These are phyloP conservation scores for Leccinum disarticulatum DNA, from an alignment of 768 basidiomycete species.

Conservation along the genomic window DNA sequence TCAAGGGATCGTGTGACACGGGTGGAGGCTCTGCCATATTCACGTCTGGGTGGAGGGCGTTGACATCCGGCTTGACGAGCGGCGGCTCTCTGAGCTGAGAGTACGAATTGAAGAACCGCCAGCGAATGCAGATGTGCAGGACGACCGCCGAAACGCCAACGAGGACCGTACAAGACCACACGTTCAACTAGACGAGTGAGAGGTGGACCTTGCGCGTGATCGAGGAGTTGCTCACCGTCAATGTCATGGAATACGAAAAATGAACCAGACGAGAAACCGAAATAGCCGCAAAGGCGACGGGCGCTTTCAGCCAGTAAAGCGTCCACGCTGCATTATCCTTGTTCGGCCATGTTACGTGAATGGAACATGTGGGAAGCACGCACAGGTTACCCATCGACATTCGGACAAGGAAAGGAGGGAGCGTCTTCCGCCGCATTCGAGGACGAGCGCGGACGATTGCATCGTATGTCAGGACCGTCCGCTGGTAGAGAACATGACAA, in stretches of 20 bases:
- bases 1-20: slow-evolving; percentile 92
- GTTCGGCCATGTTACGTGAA: slow-evolving; percentile 6
- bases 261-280: slow-evolving; percentile 80
- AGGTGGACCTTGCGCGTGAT: not conserved
- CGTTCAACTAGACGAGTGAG: slow-evolving; percentile 62
- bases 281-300: slow-evolving; percentile 81
- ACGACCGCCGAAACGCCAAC: slow-evolving; percentile 65
- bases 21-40: slow-evolving; percentile 71
- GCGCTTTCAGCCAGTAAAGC: slow-evolving; percentile 74
- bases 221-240: slow-evolving; percentile 56
- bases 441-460: slow-evolving; percentile 20
- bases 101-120: slow-evolving; percentile 74
- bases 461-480: slow-evolving; percentile 13
- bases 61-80: slow-evolving; percentile 77
- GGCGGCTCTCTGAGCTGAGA: slow-evolving; percentile 79
- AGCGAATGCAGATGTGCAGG: slow-evolving; percentile 83
- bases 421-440: slow-evolving; percentile 42
- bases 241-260: slow-evolving; percentile 85
- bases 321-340: slow-evolving; percentile 62
- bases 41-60: slow-evolving; percentile 89
- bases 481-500: not conserved
- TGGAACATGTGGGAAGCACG: slow-evolving; percentile 33
- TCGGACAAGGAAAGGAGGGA: slow-evolving; percentile 78
- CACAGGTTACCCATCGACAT: slow-evolving; percentile 81
- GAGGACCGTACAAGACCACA: slow-evolving; percentile 85